Percentiles rank a stretch among this genome's conserved stretches.
These are phyloP conservation scores for Lanzia echinophila DNA, from an alignment of 2,329 filamentous ascomycete genomes.

Conservation along the genomic window DNA sequence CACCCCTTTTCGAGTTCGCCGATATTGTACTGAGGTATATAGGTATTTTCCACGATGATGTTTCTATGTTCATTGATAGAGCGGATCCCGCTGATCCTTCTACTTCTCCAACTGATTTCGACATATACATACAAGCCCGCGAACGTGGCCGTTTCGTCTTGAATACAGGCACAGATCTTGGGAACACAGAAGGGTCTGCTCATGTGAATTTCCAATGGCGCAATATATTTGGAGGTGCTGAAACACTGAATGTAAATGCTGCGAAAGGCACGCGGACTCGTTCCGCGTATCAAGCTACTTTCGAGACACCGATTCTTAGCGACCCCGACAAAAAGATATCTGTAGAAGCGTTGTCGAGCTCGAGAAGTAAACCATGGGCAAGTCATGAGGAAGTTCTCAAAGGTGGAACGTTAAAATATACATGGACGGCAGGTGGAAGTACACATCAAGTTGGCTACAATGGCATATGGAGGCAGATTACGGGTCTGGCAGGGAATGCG, in stretches of 20 bases:
- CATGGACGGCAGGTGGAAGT: constrained; percentile 60
- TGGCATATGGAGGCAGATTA: constrained; percentile 82
- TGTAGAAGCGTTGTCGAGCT: constrained; percentile 73
- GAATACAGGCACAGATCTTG: constrained; percentile 91
- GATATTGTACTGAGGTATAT: constrained; percentile 7
- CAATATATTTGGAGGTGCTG: constrained; percentile 91
- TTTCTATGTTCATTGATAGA: constrained; percentile 76
- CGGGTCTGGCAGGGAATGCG: constrained; percentile 66
- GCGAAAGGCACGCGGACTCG: constrained; percentile 84
- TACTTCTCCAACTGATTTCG: constrained; percentile 68
- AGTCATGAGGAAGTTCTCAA: constrained; percentile 86
- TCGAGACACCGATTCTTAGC: constrained; percentile 75
- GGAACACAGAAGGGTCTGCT: constrained; percentile 88
- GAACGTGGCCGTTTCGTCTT: constrained; percentile 80
- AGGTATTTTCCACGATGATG: constrained; percentile 84
- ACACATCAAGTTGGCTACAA: constrained; percentile 75
- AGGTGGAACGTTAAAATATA: constrained; percentile 68
- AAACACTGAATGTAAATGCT: constrained; percentile 80
- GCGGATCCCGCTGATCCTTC: constrained; percentile 62
- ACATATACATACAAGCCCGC: constrained; percentile 68
- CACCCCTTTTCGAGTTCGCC: not conserved
- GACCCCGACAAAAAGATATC: constrained; percentile 77
- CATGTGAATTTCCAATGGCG: constrained; percentile 82
- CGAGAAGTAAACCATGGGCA: constrained; percentile 85
- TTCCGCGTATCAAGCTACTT: constrained; percentile 81